These are phyloP conservation scores for Hygrocybe coccinea DNA, from an alignment of 768 basidiomycete species.

Conservation along the genomic window DNA sequence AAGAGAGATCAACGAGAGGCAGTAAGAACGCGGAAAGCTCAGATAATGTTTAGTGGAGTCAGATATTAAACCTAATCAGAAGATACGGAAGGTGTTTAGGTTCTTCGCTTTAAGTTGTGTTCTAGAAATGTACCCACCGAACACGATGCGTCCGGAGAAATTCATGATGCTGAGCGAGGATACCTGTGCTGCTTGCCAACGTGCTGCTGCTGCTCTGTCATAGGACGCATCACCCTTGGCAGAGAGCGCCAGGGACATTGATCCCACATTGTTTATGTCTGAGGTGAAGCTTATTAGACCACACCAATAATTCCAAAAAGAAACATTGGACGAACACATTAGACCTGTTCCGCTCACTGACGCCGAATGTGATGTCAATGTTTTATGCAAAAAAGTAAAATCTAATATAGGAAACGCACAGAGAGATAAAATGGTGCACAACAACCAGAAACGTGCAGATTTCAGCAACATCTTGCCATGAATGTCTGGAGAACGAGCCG, in stretches of 20 bases:
- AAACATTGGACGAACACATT: slow-evolving; percentile 52
- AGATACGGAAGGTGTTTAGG: not conserved
- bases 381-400: slow-evolving; percentile 7
- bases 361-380: not conserved
- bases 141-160: slow-evolving; percentile 69
- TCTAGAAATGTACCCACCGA: slow-evolving; percentile 44
- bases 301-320: not conserved
- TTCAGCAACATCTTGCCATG: slow-evolving; percentile 19
- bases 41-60: slow-evolving; percentile 58
- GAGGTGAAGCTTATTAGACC: slow-evolving; percentile 7
- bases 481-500: slow-evolving; percentile 17
- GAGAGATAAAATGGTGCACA: slow-evolving; percentile 48
- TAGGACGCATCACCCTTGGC: slow-evolving; percentile 56
- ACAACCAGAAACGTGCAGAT: slow-evolving; percentile 25
- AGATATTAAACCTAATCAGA: slow-evolving; percentile 55
- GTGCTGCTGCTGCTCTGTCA: slow-evolving; percentile 60
- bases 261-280: slow-evolving; percentile 81
- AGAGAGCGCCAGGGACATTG: slow-evolving; percentile 65
- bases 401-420: slow-evolving; percentile 45
- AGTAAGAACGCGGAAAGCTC: slow-evolving; percentile 60
- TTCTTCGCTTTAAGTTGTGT: not conserved
- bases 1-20: slow-evolving; percentile 59
- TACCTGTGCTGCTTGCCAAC: slow-evolving; percentile 82
- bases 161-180: slow-evolving; percentile 79
- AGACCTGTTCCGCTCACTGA: slow-evolving; percentile 69